Conservation (phyloP, 2,329 filamentous ascomycete genomes). For the Emmonsiellopsis sp. region DNA sequence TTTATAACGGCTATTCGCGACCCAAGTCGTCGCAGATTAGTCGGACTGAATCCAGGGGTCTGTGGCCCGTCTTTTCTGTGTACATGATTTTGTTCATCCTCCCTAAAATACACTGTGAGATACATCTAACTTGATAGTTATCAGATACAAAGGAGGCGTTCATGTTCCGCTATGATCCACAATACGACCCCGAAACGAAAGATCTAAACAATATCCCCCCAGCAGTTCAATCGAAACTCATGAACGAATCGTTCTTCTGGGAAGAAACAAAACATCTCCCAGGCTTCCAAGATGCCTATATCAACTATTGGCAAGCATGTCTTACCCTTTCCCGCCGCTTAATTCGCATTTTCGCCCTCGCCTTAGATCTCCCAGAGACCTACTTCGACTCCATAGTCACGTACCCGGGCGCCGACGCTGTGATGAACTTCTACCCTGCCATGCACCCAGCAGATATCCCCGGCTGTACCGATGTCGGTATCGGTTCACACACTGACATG, state of each 20-base stretch:
- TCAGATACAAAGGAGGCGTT: not conserved
- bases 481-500: not conserved
- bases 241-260: not conserved
- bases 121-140: not conserved
- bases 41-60: not conserved
- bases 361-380: not conserved
- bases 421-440: not conserved
- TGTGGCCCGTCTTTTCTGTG: not conserved
- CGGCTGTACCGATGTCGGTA: not conserved
- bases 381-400: not conserved
- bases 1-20: not conserved
- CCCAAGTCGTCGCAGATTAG: not conserved
- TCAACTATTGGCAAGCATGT: not conserved
- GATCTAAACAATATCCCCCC: not conserved
- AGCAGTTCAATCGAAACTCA: not conserved
- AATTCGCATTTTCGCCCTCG: not conserved
- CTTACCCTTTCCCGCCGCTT: not conserved
- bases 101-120: not conserved
- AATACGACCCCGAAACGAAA: not conserved
- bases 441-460: not conserved
- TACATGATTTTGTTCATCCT: not conserved
- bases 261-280: not conserved
- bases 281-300: not conserved
- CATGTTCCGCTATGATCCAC: not conserved
- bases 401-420: not conserved